These are phyloP conservation scores for Magnaporthales sp. DNA, from an alignment of 2,329 filamentous ascomycete species.

Conservation along the genomic window DNA sequence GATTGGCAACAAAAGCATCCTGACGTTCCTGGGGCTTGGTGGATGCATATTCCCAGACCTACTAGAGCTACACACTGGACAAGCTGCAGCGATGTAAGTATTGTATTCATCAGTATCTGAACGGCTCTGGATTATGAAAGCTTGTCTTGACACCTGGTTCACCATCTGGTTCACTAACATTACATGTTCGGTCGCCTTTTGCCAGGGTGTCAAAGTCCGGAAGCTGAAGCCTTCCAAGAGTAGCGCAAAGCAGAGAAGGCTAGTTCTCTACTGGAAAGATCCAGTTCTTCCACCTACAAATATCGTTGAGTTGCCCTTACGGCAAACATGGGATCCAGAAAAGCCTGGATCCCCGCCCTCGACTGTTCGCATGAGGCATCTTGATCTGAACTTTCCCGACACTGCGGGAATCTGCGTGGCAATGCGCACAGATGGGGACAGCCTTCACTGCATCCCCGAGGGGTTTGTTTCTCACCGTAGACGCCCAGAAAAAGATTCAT, in stretches of 20 bases:
- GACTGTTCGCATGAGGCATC: not conserved
- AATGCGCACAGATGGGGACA: not conserved
- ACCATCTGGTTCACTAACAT: too few species aligned
- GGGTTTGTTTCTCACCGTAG: not conserved
- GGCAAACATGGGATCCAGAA: not conserved
- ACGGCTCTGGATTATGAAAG: not conserved
- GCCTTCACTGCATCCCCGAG: not conserved
- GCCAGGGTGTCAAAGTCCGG: not conserved
- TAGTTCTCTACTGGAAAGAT: not conserved
- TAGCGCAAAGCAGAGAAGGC: not conserved
- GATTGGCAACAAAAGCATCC: not conserved
- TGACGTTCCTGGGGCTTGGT: not conserved
- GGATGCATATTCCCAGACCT: not conserved
- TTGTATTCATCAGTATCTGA: too few species aligned
- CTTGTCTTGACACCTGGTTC: too few species aligned
- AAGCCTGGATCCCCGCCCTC: not conserved
- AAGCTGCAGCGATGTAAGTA: not conserved
- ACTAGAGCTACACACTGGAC: not conserved
- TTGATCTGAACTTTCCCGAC: not conserved
- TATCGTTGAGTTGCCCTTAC: not conserved
- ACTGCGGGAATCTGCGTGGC: not conserved
- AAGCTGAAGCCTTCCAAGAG: not conserved
- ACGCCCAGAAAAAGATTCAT: not conserved
- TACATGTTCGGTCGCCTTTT: not conserved
- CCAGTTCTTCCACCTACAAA: not conserved